These are phyloP conservation scores for Mycena floridula DNA, from an alignment of 768 basidiomycete species.

Conservation along the genomic window DNA sequence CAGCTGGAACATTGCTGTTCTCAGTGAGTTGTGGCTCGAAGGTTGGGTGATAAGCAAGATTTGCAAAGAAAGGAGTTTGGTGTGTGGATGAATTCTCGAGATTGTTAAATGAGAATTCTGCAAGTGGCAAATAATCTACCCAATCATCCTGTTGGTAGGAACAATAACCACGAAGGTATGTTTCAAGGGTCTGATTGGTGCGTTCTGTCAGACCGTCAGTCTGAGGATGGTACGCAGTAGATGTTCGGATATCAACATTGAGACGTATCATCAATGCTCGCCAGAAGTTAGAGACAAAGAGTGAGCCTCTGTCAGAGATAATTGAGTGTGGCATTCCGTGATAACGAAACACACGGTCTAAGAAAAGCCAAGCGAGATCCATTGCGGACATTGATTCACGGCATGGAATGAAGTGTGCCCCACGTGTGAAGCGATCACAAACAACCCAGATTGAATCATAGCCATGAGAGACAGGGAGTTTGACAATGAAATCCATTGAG, in stretches of 20 bases:
- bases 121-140: conserved; percentile 13
- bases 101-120: conserved; percentile 23
- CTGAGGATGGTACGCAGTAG: conserved; percentile 17
- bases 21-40: no score
- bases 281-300: conserved; percentile 16
- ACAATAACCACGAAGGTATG: background rate
- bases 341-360: conserved; percentile 15
- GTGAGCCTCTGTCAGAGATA: conserved; percentile 12
- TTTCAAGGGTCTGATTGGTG: conserved; percentile 10
- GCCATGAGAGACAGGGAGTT: conserved; percentile 15
- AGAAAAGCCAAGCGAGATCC: conserved; percentile 9
- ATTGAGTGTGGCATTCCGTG: conserved; percentile 13
- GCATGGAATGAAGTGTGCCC: conserved; percentile 10
- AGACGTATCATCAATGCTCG: conserved; percentile 6
- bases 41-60: conserved; percentile 18
- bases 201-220: conserved; percentile 15
- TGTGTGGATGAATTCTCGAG: conserved; percentile 14
- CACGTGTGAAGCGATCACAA: conserved; percentile 3
- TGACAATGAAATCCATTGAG: conserved; percentile 19
- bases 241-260: conserved; percentile 10
- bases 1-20: no score
- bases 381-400: conserved; percentile 6
- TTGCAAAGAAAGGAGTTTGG: conserved; percentile 18
- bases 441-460: conserved; percentile 8
- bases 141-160: conserved; percentile 10